These are phyloP conservation scores for Cryphonectria naterciae DNA, from an alignment of 2,329 filamentous ascomycete species.

Conservation along the genomic window DNA sequence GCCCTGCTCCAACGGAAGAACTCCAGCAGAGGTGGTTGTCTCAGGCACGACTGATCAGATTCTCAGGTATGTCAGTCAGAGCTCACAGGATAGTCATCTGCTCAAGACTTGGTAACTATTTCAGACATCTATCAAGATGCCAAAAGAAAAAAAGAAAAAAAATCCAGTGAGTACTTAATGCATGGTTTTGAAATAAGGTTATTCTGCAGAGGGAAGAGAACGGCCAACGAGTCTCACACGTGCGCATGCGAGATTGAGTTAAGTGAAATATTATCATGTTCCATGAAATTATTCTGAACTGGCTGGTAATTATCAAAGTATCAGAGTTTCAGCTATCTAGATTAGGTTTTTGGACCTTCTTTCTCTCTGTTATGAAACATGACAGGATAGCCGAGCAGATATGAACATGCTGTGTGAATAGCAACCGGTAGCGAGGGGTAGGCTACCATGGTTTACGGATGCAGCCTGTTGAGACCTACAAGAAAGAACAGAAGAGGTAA, in stretches of 20 bases:
- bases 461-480: background rate
- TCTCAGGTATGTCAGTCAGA: background rate
- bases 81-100: background rate
- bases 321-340: background rate
- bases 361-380: background rate
- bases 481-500: background rate
- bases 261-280: background rate
- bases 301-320: background rate
- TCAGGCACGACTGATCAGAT: background rate
- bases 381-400: background rate
- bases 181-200: background rate
- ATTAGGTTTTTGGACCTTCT: background rate
- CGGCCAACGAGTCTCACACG: background rate
- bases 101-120: too few species aligned
- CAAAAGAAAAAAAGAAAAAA: background rate
- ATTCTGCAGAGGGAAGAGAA: background rate
- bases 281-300: background rate
- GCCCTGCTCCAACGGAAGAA: background rate
- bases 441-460: background rate
- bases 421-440: background rate
- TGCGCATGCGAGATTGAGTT: background rate
- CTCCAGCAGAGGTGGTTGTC: background rate
- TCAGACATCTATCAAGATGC: background rate
- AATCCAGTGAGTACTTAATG: background rate
- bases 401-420: background rate